phyloP scores from a whole-genome alignment of 108 stramenopile genomes.

The Cyclotella sp. region DNA sequence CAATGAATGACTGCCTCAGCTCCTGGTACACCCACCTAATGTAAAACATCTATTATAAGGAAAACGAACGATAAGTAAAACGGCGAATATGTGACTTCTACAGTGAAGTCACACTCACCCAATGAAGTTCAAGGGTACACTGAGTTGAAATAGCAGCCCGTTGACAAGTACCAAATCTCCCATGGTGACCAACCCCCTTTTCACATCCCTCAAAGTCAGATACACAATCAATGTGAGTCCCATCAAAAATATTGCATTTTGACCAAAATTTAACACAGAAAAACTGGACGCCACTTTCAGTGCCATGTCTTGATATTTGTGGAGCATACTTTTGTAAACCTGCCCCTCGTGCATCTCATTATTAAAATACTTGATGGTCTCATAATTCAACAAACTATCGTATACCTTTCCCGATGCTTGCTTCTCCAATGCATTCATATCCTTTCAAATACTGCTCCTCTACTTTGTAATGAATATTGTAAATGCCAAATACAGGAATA shows the following conservation, averaged over 20 bases:
- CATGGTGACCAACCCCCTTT: constrained; percentile 89
- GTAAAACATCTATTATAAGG: no score
- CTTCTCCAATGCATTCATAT: constrained; percentile 96
- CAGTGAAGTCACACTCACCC: constrained; percentile 48
- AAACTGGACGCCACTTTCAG: constrained; percentile 91
- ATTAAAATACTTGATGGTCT: constrained; percentile 98
- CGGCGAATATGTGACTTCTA: no score
- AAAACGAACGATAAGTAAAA: constrained; percentile 1
- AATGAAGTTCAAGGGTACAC: constrained; percentile 97
- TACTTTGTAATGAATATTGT: constrained; percentile 95
- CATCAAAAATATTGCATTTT: constrained; percentile 91
- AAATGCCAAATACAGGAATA: constrained; percentile 87
- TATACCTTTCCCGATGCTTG: constrained; percentile 90
- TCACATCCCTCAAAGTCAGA: constrained; percentile 84
- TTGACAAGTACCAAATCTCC: constrained; percentile 99
- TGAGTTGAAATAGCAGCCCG: constrained; percentile 97
- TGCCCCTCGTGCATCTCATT: constrained; percentile 92
- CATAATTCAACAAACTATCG: constrained; percentile 97
- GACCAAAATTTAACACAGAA: constrained; percentile 95
- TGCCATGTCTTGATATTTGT: constrained; percentile 91
- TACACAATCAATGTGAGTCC: constrained; percentile 94
- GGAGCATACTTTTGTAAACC: constrained; percentile 85
- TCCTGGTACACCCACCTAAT: constrained; percentile 88
- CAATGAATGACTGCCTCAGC: constrained; percentile 92
- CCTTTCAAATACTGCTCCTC: constrained; percentile 93